phyloP scores from a whole-genome alignment of 2,329 filamentous ascomycete genomes.

The Verticillium nubilum region DNA sequence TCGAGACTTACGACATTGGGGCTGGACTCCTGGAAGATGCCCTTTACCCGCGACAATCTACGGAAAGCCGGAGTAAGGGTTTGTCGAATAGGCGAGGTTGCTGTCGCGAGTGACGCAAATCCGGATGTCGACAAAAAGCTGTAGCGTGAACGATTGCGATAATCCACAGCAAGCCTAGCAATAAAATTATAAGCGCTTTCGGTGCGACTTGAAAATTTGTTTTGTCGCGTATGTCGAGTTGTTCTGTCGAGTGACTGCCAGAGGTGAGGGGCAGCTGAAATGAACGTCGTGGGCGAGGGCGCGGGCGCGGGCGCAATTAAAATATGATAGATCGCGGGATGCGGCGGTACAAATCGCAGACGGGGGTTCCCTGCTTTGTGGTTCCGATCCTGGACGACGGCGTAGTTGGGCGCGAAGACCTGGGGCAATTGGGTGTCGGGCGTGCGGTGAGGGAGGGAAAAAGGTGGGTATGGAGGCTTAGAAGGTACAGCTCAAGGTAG shows the following conservation, averaged over 20 bases:
- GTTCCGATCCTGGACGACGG: slow-evolving; percentile 5
- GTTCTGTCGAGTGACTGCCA: not conserved
- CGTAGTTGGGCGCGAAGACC: slow-evolving; percentile 13
- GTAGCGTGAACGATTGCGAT: not conserved
- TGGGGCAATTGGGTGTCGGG: slow-evolving; percentile 10
- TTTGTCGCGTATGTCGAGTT: not conserved
- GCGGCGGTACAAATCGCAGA: slow-evolving; percentile 1
- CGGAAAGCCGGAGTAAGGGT: slow-evolving; percentile 9
- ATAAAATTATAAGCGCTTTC: too few species aligned
- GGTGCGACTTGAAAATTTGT: not conserved
- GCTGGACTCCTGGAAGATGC: slow-evolving; percentile 24
- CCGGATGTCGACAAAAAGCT: not conserved
- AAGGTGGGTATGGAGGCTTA: slow-evolving; percentile 4
- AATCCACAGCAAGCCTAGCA: too few species aligned
- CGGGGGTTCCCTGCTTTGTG: slow-evolving; percentile 12
- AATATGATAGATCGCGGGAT: not conserved
- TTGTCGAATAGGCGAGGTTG: not conserved
- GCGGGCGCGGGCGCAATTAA: not conserved
- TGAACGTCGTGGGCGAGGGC: not conserved
- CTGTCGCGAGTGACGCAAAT: not conserved
- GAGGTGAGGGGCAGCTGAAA: not conserved
- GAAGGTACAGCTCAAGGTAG: not conserved
- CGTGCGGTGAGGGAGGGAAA: slow-evolving; percentile 1
- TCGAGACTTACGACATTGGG: slow-evolving; percentile 29
- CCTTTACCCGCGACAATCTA: slow-evolving; percentile 41